Evolutionary conservation across 805 yeast genomes (phyloP), one percentile per base, ranked within the genome.

Genomic region (Candida wancherniae): DNA sequence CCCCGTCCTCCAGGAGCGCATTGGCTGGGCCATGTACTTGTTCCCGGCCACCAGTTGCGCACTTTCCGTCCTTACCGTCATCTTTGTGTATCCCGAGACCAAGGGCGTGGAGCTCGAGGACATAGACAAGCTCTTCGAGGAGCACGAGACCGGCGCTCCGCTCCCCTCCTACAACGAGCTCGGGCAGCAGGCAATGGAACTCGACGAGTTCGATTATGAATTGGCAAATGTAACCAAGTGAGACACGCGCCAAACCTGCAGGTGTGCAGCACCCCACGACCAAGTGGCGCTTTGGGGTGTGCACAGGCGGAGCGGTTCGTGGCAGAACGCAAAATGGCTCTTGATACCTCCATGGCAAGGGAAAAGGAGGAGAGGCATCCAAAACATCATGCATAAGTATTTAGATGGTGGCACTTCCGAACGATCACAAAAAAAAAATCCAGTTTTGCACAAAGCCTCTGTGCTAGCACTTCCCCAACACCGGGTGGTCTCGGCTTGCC

Each of bases 81-180:
- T 50, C 19, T 34, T 49, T 22, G 58, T 52, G 33, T 65, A 61
- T 38, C 71, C 71, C 1, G 71, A 65, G 39, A 65, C 71, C 11
- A 65, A 62, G 41, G 69, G 69, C 4, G 53, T 62, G 11, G 71
- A 65, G 43, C 48, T 65, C 24, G 71, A 65, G 43, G 61, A 64
- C 26, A 63, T 65, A 11, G 70, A 65, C 41, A 27, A 42, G 18
- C 53, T 63, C 14, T 64, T 65, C 41, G 60, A 52, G 15, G 61
- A 57, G 27, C 61, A 52, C 37, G 31, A 22, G 10, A 55, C 57
- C 34, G 41, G 42, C 11, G 41, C 41, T 11, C 45, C 46, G 14
- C 36, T 54, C 3, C 37, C 41, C 2, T 33, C 26, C 15, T 37
- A 40, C 29, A 26, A 19, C 18, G 32, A 31, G 19, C 31, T 34